Evolutionary conservation across 2,329 filamentous ascomycete species (phyloP), one percentile per base, ranked within the genome.

Genomic region (Fusarium neocosmosporiellum): DNA sequence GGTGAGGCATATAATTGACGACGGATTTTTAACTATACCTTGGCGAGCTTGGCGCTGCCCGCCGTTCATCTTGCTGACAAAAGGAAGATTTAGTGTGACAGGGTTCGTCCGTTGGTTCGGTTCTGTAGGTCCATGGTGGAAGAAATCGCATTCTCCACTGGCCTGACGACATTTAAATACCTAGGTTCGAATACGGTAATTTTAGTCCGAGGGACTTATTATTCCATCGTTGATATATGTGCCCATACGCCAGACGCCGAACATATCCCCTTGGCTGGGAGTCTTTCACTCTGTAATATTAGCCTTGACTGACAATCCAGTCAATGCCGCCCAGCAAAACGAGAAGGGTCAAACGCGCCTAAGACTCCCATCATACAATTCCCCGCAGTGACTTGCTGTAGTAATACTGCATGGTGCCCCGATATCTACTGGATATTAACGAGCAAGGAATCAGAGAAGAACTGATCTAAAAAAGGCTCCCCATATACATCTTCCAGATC

Each of bases 381-480:
- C n/a, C 3, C 7, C 7, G 7, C 34, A 4, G 34, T 18, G 7
- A 18, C 14, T 16, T 8, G 7, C 14, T 39, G 9, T 20, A 39
- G 18, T 10, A 7, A 37, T 37, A 4, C 7, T n/a, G 36, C 36
- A 9, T 37, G 3, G 5, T 13, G 10, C 18, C 37, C 14, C 6
- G 2, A 34, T 34, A 31, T 9, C n/a, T 53, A 72, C 13, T 65
- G 70, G 9, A 73, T 41, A 24, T 73, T 73, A 1, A 68, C 65
- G 5, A 77, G 11, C 11, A 76, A 65, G 5, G 69, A 72, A 1
- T 76, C 75, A 1, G 74, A 77, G 33, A 76, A 70, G 41, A 76
- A 75, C 18, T 77, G 70, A 43, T 76, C 74, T 1, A 76, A 2
- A 41, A 77, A 76, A 0, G 74, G 72, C 2, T 73, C 70, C 7